Percentiles rank a stretch among this genome's conserved stretches.
phyloP scores from a whole-genome alignment of 371 early-diverging fungal genomes.

The Coemansia sp. region DNA sequence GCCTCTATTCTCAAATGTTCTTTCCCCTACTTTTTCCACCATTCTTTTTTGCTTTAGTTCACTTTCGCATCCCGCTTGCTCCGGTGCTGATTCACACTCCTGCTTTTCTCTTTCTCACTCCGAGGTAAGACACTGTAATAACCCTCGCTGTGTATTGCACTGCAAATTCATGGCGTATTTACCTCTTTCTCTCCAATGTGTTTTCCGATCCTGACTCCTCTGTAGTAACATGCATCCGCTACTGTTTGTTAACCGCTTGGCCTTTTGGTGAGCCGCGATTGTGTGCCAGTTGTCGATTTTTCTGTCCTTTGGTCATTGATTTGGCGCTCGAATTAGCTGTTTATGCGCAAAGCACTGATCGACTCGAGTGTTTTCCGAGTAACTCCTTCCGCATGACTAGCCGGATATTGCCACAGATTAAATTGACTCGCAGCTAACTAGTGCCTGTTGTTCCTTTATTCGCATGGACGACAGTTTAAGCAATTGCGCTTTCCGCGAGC shows the following conservation, averaged over 20 bases:
- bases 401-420: no score
- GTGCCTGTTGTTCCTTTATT: not conserved
- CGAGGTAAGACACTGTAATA: not conserved
- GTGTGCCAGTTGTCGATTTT: not conserved
- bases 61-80: slow-evolving; percentile 1
- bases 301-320: not conserved
- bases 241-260: no score
- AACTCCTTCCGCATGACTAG: no score
- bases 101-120: not conserved
- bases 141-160: not conserved
- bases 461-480: not conserved
- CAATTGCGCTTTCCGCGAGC: not conserved
- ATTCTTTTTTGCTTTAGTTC: not conserved
- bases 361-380: no score
- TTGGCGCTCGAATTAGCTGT: not conserved
- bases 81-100: not conserved
- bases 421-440: not conserved
- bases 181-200: not conserved
- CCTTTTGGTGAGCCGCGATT: not conserved
- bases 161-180: not conserved
- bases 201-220: not conserved
- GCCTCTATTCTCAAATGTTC: slow-evolving; percentile 4
- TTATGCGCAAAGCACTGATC: no score
- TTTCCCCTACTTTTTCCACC: not conserved
- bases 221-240: not conserved